Evolutionary conservation across 192 early-diverging fungal species (phyloP).

Genomic region (Umbelopsis ramanniana): DNA sequence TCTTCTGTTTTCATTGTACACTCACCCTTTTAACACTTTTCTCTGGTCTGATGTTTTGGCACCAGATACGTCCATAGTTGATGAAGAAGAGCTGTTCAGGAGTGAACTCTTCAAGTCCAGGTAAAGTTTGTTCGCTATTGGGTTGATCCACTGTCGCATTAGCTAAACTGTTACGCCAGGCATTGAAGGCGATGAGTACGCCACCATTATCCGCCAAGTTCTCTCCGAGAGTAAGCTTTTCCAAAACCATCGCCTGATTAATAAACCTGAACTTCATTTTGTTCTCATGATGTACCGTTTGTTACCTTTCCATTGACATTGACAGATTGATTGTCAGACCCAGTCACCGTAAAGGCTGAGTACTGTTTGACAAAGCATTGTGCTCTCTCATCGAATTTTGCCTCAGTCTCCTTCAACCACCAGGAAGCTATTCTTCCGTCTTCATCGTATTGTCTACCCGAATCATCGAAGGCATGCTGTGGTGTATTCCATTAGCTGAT

Average conservation of each 20-base stretch:
- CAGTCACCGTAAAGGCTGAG: constrained; percentile 50
- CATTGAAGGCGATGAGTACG: constrained; percentile 47
- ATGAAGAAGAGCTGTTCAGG: constrained; percentile 66
- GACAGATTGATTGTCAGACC: constrained; percentile 39
- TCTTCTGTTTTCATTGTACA: background rate
- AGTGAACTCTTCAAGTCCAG: constrained; percentile 51
- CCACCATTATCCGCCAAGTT: constrained; percentile 78
- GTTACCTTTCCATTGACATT: constrained; percentile 56
- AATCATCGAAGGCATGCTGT: constrained; percentile 72
- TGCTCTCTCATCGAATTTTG: constrained; percentile 52
- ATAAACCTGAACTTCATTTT: no score
- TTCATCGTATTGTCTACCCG: constrained; percentile 59
- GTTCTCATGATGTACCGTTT: no score
- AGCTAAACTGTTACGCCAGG: constrained; percentile 45
- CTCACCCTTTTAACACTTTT: constrained; percentile 44
- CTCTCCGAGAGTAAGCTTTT: constrained; percentile 58
- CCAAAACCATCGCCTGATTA: no score
- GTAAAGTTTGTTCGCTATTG: constrained; percentile 38
- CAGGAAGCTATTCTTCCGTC: constrained; percentile 51
- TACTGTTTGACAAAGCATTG: constrained; percentile 76
- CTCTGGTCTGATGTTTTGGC: constrained; percentile 48
- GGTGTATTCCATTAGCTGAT: background rate
- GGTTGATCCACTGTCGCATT: constrained; percentile 21
- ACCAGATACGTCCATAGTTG: constrained; percentile 69
- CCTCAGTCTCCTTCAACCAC: constrained; percentile 43